Conservation (phyloP, 1,284 basidiomycete genomes). For the Ganoderma meredithae region DNA sequence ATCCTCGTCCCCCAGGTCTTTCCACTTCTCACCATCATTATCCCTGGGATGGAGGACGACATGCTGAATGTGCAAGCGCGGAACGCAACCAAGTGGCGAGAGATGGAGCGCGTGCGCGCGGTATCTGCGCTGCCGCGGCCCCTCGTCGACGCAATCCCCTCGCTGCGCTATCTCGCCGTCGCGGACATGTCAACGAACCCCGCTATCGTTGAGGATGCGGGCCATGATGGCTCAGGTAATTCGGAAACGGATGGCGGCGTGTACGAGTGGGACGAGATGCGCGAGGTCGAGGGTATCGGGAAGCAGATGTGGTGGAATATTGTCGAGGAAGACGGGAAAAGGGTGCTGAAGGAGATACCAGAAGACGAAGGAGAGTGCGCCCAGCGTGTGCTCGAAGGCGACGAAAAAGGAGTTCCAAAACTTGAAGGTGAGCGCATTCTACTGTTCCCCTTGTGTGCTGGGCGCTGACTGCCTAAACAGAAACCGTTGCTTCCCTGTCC, state of each 20-base stretch:
- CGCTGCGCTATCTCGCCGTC: constrained; percentile 18
- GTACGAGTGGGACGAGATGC: constrained; percentile 25
- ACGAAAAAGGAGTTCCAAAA: background rate
- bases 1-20: constrained; percentile 7
- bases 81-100: background rate
- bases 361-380: constrained; percentile 16
- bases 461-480: too few relatives aligned
- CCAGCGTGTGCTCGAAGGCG: constrained; percentile 11
- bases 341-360: constrained; percentile 15
- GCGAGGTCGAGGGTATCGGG: constrained; percentile 9
- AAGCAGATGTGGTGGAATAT: constrained; percentile 23
- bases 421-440: background rate
- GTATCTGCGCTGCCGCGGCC: constrained; percentile 6
- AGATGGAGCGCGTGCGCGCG: constrained; percentile 5
- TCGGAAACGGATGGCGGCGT: background rate
- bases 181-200: constrained; percentile 11
- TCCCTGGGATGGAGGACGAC: background rate
- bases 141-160: constrained; percentile 13
- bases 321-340: constrained; percentile 5
- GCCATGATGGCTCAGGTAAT: background rate
- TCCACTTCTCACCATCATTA: background rate
- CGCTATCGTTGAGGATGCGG: background rate
- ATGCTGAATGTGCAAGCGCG: background rate
- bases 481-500: too few relatives aligned
- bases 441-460: too few relatives aligned